Evolutionary conservation across 2,329 filamentous ascomycete species (phyloP), one percentile per base, ranked within the genome.

Genomic region (Trichoderma guizhouense): DNA sequence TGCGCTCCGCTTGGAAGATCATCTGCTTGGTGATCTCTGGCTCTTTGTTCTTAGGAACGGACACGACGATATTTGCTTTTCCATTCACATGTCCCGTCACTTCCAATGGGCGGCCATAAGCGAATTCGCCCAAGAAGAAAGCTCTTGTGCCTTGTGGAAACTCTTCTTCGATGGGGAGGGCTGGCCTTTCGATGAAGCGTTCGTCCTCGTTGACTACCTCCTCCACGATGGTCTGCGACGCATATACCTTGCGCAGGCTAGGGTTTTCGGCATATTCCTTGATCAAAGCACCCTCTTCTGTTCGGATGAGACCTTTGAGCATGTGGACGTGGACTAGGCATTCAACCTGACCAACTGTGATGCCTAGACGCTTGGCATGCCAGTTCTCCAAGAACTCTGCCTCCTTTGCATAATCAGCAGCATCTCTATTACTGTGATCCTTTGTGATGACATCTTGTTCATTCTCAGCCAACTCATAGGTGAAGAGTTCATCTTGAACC

Each of bases 41-140:
- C 79, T 98, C 95, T 75, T 89, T 92, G 24, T 85, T 88, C 78
- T 91, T 91, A 24, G 92, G 84, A 34, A 89, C 87, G 2, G 91
- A 92, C n/a, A 98, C 86, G 82, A 91, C 88, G 68, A 97, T 90
- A 72, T 94, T 91, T 12, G 93, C 90, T 80, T 93, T 95, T 77
- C 93, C 91, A 72, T 89, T 86, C 18, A 86, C 85, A 78, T 98
- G 93, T 1, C 89, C 90, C 28, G 89, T 88, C 26, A 99, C 90
- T 79, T 96, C 91, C n/a, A 97, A 84, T 4, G 96, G 95, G 47
- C 95, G 90, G 18, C 96, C 96, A 77, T 97, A 98, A 68, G 94
- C 93, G 82, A 92, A 97, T 47, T 98, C 95, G 61, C 96, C 96
- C 3, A 99, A 84, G 85, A 97, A 98, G 84, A 99, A 99, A 1